phyloP scores from a whole-genome alignment of 768 basidiomycete genomes.

The Kwoniella mangroviensis region DNA sequence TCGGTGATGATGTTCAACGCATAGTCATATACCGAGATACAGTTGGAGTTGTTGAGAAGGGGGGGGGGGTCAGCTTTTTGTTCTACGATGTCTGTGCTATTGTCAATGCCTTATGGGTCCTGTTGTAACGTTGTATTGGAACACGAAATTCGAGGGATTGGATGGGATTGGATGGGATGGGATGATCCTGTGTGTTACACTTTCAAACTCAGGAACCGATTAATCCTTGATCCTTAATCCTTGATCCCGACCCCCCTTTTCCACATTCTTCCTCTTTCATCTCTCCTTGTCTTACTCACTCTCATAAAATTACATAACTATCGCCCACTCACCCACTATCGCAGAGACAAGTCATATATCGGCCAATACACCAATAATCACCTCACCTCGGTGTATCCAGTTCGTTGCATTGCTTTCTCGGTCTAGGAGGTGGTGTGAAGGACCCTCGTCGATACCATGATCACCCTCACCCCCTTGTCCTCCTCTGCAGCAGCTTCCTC shows the following conservation, averaged over 20 bases:
- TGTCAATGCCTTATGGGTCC: not conserved
- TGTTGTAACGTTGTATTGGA: not conserved
- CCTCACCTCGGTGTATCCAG: not conserved
- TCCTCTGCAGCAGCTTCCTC: slow-evolving; percentile 61
- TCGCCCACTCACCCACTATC: not conserved
- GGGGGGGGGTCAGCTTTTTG: too few relatives aligned
- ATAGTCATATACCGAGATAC: too few relatives aligned
- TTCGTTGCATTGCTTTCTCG: not conserved
- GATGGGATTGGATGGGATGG: too few relatives aligned
- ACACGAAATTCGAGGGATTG: too few relatives aligned
- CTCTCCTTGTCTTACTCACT: not conserved
- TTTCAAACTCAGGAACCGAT: slow-evolving; percentile 12
- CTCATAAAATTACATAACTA: not conserved
- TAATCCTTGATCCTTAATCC: not conserved
- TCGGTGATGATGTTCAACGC: too few relatives aligned
- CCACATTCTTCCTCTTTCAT: not conserved
- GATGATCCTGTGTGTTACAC: too few relatives aligned
- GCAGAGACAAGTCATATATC: not conserved
- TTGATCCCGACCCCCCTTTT: not conserved
- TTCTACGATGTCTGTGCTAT: not conserved
- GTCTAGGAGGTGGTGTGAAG: not conserved
- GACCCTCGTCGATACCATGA: slow-evolving; percentile 64
- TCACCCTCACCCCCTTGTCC: slow-evolving; percentile 90
- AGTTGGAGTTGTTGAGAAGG: too few relatives aligned
- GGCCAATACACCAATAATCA: not conserved